A percentile compares a stretch with the other conserved stretches of the same genome.
These are phyloP conservation scores for Beauveria medogensis DNA, from an alignment of 2,329 filamentous ascomycete species.

Conservation along the genomic window DNA sequence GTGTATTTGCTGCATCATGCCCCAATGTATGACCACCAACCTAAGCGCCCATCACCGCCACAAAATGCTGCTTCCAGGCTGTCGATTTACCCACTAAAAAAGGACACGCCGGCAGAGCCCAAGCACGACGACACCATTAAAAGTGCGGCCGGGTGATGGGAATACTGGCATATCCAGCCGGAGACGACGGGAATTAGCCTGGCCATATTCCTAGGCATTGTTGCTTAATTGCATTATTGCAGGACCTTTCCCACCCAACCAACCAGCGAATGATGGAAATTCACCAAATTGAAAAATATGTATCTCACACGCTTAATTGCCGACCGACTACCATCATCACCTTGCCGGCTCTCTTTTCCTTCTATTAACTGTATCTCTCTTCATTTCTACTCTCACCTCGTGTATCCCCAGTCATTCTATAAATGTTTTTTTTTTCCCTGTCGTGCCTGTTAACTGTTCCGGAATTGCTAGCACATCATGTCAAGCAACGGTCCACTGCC, in stretches of 20 bases:
- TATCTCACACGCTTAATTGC: too few species aligned
- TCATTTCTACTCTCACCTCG: too few species aligned
- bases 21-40: neutral
- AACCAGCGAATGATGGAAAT: too few species aligned
- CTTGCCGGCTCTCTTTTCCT: too few species aligned
- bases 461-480: neutral
- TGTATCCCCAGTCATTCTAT: too few species aligned
- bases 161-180: neutral
- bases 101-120: neutral
- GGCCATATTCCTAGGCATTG: neutral
- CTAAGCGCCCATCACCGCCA: neutral
- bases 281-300: too few species aligned
- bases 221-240: neutral
- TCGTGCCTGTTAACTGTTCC: too few species aligned
- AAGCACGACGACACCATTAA: neutral
- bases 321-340: too few species aligned
- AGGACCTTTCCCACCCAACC: too few species aligned
- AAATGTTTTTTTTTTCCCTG: too few species aligned
- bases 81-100: neutral
- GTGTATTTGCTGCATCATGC: neutral
- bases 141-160: neutral
- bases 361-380: too few species aligned
- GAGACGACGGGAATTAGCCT: constrained; percentile 8
- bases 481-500: neutral
- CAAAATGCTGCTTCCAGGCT: neutral